These are phyloP conservation scores for Tilletia horrida DNA, from an alignment of 1,284 basidiomycete genomes.

Conservation along the genomic window DNA sequence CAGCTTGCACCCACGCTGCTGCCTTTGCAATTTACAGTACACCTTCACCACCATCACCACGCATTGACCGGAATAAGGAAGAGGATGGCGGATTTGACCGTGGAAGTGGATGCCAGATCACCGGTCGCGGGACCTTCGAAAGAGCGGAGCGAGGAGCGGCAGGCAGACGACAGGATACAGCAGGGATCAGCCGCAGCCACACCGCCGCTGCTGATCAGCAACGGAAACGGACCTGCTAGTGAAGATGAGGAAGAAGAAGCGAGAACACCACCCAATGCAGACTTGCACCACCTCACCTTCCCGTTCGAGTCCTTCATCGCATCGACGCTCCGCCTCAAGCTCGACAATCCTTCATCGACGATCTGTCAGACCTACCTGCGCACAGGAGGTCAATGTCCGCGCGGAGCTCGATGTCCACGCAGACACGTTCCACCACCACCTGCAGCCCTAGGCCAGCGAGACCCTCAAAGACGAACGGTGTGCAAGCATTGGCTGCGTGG, in stretches of 20 bases:
- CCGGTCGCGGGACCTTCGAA: not conserved
- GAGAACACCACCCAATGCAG: conserved; percentile 47
- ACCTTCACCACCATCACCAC: too few relatives aligned
- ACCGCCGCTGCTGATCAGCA: not conserved
- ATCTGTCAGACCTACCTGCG: conserved; percentile 39
- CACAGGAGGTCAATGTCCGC: conserved; percentile 26
- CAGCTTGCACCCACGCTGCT: too few relatives aligned
- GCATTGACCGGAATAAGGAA: not conserved
- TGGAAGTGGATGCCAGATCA: not conserved
- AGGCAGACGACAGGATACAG: not conserved
- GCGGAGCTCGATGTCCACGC: conserved; percentile 33
- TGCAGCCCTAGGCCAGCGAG: conserved; percentile 27
- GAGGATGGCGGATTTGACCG: not conserved
- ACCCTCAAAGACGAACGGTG: conserved; percentile 64
- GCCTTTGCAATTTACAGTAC: too few relatives aligned
- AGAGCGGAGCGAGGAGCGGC: not conserved
- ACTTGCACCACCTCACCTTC: conserved; percentile 91
- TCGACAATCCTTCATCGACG: conserved; percentile 74
- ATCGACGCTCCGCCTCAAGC: conserved; percentile 75
- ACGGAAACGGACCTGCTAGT: not conserved
- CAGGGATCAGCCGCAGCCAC: not conserved
- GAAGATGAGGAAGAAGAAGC: conserved; percentile 5
- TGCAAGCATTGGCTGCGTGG: conserved; percentile 99
- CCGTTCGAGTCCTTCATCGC: conserved; percentile 80
- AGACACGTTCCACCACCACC: conserved; percentile 33